Conservation (phyloP, 257 asterid species). For the Nicotiana sylvestris region DNA sequence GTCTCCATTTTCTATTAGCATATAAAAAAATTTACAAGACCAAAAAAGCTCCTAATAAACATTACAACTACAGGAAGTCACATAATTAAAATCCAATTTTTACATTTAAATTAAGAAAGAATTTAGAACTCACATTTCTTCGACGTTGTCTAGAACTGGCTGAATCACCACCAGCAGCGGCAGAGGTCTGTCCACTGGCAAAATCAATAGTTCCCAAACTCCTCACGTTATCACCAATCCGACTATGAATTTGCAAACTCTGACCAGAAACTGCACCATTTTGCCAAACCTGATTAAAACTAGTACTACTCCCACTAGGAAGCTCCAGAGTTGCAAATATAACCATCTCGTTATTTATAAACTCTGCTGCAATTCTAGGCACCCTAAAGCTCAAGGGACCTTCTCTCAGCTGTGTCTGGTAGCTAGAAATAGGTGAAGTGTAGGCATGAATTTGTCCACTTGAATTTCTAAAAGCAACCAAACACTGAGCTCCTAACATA, state of each 20-base stretch:
- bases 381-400: neutral
- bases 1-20: no score
- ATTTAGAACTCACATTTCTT: slow-evolving; percentile 9
- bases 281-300: slow-evolving; percentile 33
- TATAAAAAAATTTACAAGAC: no score
- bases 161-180: neutral
- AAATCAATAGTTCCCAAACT: slow-evolving; percentile 3
- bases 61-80: no score
- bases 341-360: neutral
- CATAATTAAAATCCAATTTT: no score
- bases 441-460: slow-evolving; percentile 5
- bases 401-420: fast-evolving
- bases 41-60: no score
- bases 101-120: neutral
- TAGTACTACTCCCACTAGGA: slow-evolving; percentile 5
- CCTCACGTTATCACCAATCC: neutral
- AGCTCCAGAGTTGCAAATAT: slow-evolving; percentile 22
- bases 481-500: slow-evolving; percentile 7
- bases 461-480: slow-evolving; percentile 8
- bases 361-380: slow-evolving; percentile 17
- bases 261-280: slow-evolving; percentile 11
- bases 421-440: neutral
- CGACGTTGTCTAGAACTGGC: neutral
- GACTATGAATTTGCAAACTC: neutral
- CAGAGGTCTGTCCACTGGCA: slow-evolving; percentile 10